Conservation (phyloP, 2,329 filamentous ascomycete genomes). For the Dactylellina parvicollis region DNA sequence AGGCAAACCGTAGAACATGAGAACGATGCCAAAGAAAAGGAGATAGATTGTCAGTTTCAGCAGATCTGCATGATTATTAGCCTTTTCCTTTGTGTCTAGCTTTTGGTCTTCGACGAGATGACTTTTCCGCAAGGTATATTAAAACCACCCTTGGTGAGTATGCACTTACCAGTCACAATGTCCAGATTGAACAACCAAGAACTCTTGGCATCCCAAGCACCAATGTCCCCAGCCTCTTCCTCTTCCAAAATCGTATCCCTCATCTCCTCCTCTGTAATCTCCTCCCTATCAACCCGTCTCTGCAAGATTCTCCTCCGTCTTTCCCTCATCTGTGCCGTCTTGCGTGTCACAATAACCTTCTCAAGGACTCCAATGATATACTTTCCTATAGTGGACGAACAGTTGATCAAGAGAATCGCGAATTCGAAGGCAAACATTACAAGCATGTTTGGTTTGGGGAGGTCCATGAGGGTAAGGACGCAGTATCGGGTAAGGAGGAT, state of each 20-base stretch:
- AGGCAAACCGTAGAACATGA: conserved; percentile 92
- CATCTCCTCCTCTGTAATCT: conserved; percentile 76
- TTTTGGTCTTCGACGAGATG: too few species aligned
- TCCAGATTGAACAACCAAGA: conserved; percentile 91
- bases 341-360: conserved; percentile 76
- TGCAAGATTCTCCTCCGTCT: conserved; percentile 74
- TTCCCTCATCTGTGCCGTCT: conserved; percentile 77
- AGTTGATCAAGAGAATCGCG: conserved; percentile 82
- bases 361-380: conserved; percentile 84
- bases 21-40: conserved; percentile 90
- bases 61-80: conserved; percentile 74
- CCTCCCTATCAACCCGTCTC: conserved; percentile 71
- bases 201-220: conserved; percentile 89
- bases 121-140: too few species aligned
- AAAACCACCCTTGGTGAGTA: too few species aligned
- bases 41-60: conserved; percentile 89
- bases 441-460: conserved; percentile 97
- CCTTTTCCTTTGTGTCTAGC: too few species aligned
- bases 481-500: conserved; percentile 82
- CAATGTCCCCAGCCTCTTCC: conserved; percentile 74
- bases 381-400: conserved; percentile 78
- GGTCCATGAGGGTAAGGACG: conserved; percentile 81
- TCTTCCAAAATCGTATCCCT: conserved; percentile 64
- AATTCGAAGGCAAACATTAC: conserved; percentile 99
- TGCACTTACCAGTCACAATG: conserved; percentile 78